Conservation (phyloP, 805 yeast species). For the Metschnikowia cerradonensis region DNA sequence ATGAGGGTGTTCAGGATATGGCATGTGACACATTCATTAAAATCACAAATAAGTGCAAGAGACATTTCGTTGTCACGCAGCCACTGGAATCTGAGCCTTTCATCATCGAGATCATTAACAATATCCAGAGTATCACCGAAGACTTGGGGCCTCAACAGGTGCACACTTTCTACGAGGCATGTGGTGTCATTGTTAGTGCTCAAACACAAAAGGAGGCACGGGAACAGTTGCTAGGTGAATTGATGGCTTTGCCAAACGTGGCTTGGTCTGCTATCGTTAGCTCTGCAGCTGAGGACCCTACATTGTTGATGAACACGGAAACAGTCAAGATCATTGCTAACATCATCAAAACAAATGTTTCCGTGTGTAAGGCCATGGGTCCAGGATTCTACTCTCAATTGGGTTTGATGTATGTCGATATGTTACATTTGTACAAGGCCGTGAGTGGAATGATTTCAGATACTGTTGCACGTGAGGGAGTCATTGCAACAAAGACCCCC, state of each 20-base stretch:
- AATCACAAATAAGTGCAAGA: conserved; percentile 90
- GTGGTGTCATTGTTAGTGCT: conserved; percentile 89
- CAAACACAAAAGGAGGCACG: conserved; percentile 68
- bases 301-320: conserved; percentile 69
- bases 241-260: conserved; percentile 88
- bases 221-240: conserved; percentile 65
- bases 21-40: conserved; percentile 98
- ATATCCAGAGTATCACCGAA: conserved; percentile 79
- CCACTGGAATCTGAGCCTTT: conserved; percentile 85
- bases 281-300: conserved; percentile 81
- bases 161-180: conserved; percentile 95
- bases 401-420: conserved; percentile 79
- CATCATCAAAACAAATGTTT: conserved; percentile 89
- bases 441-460: conserved; percentile 82
- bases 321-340: conserved; percentile 91
- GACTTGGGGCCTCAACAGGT: conserved; percentile 97
- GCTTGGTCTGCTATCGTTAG: conserved; percentile 92
- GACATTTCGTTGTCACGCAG: conserved; percentile 88
- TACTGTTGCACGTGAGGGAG: conserved; percentile 73
- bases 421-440: conserved; percentile 85
- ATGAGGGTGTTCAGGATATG: conserved; percentile 99
- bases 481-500: conserved; percentile 91
- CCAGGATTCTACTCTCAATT: conserved; percentile 87
- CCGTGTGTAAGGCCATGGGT: conserved; percentile 93
- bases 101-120: conserved; percentile 80